phyloP scores from a whole-genome alignment of 371 early-diverging fungal genomes.

The Syncephalastrum racemosum region DNA sequence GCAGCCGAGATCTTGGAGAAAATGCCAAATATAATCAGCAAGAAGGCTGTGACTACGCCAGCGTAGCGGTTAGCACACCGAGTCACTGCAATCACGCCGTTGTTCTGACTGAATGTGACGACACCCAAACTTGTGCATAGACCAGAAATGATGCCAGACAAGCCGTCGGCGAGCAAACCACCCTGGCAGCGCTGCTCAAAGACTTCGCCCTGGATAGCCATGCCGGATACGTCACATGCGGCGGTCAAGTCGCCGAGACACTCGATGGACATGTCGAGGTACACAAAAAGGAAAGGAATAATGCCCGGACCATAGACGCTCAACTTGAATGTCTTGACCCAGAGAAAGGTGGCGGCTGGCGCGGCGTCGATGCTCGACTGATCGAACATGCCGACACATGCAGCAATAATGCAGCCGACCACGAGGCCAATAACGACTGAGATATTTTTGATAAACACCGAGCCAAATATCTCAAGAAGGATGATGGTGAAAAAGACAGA shows the following conservation, averaged over 20 bases:
- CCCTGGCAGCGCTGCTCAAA: slow-evolving; percentile 62
- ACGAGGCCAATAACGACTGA: slow-evolving; percentile 57
- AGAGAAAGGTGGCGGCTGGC: slow-evolving; percentile 56
- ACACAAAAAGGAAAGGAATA: slow-evolving; percentile 57
- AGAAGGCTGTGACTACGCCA: slow-evolving; percentile 54
- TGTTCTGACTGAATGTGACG: slow-evolving; percentile 61
- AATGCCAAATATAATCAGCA: slow-evolving; percentile 55
- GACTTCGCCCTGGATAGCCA: slow-evolving; percentile 54
- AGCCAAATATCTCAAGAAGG: slow-evolving; percentile 56
- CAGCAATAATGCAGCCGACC: slow-evolving; percentile 58
- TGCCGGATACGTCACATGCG: slow-evolving; percentile 56
- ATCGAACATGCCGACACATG: slow-evolving; percentile 55
- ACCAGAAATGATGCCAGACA: slow-evolving; percentile 53
- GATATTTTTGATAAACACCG: slow-evolving; percentile 58
- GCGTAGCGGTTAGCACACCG: slow-evolving; percentile 59
- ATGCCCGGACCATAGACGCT: slow-evolving; percentile 57
- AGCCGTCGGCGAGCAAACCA: slow-evolving; percentile 59
- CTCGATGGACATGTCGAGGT: slow-evolving; percentile 52
- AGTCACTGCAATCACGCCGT: slow-evolving; percentile 61
- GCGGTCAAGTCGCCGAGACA: slow-evolving; percentile 63
- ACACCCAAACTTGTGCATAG: slow-evolving; percentile 55
- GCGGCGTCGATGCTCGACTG: slow-evolving; percentile 41
- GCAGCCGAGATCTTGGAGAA: slow-evolving; percentile 60
- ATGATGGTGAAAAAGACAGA: slow-evolving; percentile 56
- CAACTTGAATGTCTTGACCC: slow-evolving; percentile 55